phyloP scores from a whole-genome alignment of 108 stramenopile species.

The Cyclotella kingstonii region DNA sequence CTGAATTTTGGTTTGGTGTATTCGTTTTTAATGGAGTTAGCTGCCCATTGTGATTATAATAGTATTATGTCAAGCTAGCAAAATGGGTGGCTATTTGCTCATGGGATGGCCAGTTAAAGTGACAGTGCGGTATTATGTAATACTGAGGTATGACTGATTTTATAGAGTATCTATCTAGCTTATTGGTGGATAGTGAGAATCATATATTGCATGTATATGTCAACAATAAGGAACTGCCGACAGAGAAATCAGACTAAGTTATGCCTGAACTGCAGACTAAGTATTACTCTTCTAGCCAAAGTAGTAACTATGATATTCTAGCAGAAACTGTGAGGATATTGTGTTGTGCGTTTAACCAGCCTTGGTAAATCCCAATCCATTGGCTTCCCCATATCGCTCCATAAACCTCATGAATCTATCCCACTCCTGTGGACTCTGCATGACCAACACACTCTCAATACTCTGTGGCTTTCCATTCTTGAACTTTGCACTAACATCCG shows the following conservation, averaged over 20 bases:
- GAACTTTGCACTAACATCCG: constrained; percentile 73
- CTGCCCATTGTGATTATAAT: too few species aligned
- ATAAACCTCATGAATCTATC: constrained; percentile 88
- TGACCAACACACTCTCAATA: constrained; percentile 62
- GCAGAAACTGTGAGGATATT: neutral
- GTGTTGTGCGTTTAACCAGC: constrained; percentile 9
- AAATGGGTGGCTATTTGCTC: too few species aligned
- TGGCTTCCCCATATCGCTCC: constrained; percentile 75
- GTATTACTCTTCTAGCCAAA: neutral
- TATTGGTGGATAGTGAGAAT: neutral
- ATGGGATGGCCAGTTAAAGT: too few species aligned
- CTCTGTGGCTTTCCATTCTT: constrained; percentile 78
- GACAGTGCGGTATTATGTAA: too few species aligned
- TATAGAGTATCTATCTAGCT: neutral
- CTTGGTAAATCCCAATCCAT: constrained; percentile 71
- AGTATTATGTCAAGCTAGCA: too few species aligned
- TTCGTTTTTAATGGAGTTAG: too few species aligned
- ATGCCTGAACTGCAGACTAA: neutral
- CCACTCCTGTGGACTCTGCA: constrained; percentile 78
- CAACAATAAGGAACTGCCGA: too few species aligned
- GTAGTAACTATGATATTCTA: neutral
- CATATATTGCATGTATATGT: neutral
- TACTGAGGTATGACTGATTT: too few species aligned
- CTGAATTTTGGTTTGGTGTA: too few species aligned
- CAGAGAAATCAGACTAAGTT: neutral